phyloP scores from a whole-genome alignment of 192 early-diverging fungal genomes.

The Pilobolus umbonatus region DNA sequence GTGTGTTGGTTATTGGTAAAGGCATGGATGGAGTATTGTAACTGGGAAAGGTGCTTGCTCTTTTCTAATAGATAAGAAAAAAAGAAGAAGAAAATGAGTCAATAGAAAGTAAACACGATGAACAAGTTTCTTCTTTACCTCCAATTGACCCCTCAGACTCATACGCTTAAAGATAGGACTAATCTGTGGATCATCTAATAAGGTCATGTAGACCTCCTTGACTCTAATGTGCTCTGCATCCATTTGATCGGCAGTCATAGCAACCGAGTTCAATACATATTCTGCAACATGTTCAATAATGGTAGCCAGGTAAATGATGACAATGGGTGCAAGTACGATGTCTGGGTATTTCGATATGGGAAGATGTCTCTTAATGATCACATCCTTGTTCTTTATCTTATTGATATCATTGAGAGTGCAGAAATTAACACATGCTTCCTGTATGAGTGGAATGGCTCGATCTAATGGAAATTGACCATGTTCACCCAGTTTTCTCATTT shows the following conservation, averaged over 20 bases:
- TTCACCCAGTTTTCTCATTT: constrained; percentile 20
- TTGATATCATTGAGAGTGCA: constrained; percentile 44
- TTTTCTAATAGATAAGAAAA: not conserved
- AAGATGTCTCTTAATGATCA: not conserved
- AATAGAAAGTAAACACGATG: not conserved
- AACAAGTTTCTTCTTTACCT: constrained; percentile 29
- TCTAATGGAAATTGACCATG: constrained; percentile 20
- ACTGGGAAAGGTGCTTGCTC: not conserved
- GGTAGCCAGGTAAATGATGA: constrained; percentile 53
- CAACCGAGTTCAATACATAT: constrained; percentile 47
- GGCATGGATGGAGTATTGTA: not conserved
- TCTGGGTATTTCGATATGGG: not conserved
- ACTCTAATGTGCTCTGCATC: constrained; percentile 46
- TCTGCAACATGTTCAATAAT: constrained; percentile 55
- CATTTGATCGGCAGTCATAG: constrained; percentile 43
- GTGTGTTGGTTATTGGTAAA: constrained; percentile 8
- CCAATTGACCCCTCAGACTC: constrained; percentile 42
- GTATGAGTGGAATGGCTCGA: constrained; percentile 39
- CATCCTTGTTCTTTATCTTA: not conserved
- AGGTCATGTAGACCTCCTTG: constrained; percentile 43
- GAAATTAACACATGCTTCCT: constrained; percentile 46
- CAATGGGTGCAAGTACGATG: constrained; percentile 27
- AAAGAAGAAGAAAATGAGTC: not conserved
- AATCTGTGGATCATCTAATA: constrained; percentile 49
- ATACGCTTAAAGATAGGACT: constrained; percentile 39